Conservation (phyloP, 1,139 yeast genomes). For the Blastobotrys arbuscula region DNA sequence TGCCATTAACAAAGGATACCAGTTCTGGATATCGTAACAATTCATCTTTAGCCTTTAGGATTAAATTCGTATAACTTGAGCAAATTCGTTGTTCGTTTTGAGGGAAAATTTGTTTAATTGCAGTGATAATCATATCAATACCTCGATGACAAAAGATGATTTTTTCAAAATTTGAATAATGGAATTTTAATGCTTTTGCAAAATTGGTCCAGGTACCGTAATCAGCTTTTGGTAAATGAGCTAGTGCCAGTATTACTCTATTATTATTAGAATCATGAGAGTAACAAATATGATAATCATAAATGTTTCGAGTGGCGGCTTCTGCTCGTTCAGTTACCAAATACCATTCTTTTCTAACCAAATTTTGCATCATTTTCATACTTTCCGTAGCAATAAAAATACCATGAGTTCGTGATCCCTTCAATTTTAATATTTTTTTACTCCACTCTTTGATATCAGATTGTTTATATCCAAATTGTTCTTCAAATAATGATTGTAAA, state of each 20-base stretch:
- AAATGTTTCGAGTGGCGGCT: background rate
- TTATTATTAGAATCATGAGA: background rate
- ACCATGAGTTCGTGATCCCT: conserved; percentile 1
- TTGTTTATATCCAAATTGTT: background rate
- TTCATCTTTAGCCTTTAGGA: background rate
- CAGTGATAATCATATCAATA: background rate
- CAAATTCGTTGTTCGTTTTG: background rate
- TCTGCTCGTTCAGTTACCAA: background rate
- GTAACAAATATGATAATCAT: background rate
- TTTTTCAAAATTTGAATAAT: background rate
- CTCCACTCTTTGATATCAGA: background rate
- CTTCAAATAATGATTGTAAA: background rate
- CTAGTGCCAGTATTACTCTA: conserved; percentile 1
- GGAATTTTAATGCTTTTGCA: background rate
- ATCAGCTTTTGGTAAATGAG: background rate
- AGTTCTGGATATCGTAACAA: background rate
- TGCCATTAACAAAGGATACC: background rate
- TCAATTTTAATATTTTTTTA: background rate
- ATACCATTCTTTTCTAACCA: conserved; percentile 6
- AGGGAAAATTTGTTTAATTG: conserved; percentile 2
- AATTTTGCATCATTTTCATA: background rate
- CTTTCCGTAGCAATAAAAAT: conserved; percentile 4
- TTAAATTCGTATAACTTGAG: background rate
- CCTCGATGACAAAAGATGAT: background rate
- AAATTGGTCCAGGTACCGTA: conserved; percentile 4